A percentile compares a stretch with the other conserved stretches of the same genome.
These are phyloP conservation scores for Porcisia deanei DNA, from an alignment of 208 protist genomes.

Conservation along the genomic window DNA sequence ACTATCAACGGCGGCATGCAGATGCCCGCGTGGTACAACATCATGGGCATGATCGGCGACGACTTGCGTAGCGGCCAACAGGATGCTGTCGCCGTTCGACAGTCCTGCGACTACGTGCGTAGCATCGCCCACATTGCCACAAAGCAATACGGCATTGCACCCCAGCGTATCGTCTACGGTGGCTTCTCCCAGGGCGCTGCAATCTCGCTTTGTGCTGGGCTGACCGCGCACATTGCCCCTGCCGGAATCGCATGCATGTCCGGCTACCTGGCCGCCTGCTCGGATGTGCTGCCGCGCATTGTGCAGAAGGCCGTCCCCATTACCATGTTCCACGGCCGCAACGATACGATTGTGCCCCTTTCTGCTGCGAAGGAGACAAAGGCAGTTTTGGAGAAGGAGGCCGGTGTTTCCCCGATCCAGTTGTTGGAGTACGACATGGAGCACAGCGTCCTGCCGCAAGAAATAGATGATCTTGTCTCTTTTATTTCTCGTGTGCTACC, in stretches of 20 bases:
- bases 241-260: conserved; percentile 77
- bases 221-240: conserved; percentile 57
- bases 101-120: conserved; percentile 73
- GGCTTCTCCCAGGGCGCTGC: conserved; percentile 94
- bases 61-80: conserved; percentile 36
- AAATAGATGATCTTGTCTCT: conserved; percentile 66
- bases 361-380: conserved; percentile 48
- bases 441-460: conserved; percentile 68
- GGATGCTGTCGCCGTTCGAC: conserved; percentile 44
- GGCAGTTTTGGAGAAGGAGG: conserved; percentile 45
- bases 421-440: conserved; percentile 84
- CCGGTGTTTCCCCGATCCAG: conserved; percentile 33
- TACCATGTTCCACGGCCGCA: conserved; percentile 77
- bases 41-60: conserved; percentile 41
- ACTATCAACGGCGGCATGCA: conserved; percentile 86
- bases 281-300: conserved; percentile 50
- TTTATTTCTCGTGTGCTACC: conserved; percentile 70
- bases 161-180: conserved; percentile 82
- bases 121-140: conserved; percentile 59
- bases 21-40: conserved; percentile 95
- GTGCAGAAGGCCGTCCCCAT: conserved; percentile 38
- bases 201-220: conserved; percentile 69
- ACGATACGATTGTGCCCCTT: conserved; percentile 80
- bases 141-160: conserved; percentile 57
- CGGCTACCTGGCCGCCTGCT: conserved; percentile 69